Base-by-base conservation (phyloP, 1,139 yeast genomes). In the Hemisphaericaspora xylofermentans region DNA sequence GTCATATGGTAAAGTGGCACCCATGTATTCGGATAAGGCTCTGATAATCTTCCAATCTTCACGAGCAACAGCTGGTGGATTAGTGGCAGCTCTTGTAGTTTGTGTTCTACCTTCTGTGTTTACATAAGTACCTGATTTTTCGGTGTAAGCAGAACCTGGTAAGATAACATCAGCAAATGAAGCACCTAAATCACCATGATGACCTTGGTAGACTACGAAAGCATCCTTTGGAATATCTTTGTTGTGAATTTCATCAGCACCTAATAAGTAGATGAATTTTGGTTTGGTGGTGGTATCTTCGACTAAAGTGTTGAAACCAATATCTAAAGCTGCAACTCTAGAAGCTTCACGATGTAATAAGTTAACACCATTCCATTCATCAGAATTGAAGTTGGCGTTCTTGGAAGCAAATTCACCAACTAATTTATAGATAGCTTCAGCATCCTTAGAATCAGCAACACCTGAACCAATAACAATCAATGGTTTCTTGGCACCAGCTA, bases 91-190 rank as follows among this genome's bases (percentile, higher is more conserved):
- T 54, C 94, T 79, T 3, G 95, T 85, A 44, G 76, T 68, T 71
- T 88, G 96, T 10, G 89, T 80, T 62, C 96, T 82, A 52, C 96
- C 96, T 68, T 88, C 96, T 36, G 95, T 87, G 68, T 88, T 88
- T 48, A 88, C 91, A 63, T 80, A 88, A n/a, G 95, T 88, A 47
- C 86, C 93, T 26, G 84, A 69, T 69, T 88, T 88, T 64, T 88
- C 96, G 33, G 96, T 88, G 76, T 84, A 88, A 34, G 96, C 95
- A 30, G 93, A 76, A 41, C 93, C 93, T 43, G 96, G 96, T 52
- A 88, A 76, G 46, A 88, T 78, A 34, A 88, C 95, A 61, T 88
- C 95, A 36, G 96, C 96, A 54, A 80, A 78, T 15, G 93, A 84
- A 25, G 96, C 96, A 54, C 96, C 96, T 30, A 78, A 64, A 54